Evolutionary conservation across 768 basidiomycete species (phyloP).

Genomic region (Tulasnella sp.): DNA sequence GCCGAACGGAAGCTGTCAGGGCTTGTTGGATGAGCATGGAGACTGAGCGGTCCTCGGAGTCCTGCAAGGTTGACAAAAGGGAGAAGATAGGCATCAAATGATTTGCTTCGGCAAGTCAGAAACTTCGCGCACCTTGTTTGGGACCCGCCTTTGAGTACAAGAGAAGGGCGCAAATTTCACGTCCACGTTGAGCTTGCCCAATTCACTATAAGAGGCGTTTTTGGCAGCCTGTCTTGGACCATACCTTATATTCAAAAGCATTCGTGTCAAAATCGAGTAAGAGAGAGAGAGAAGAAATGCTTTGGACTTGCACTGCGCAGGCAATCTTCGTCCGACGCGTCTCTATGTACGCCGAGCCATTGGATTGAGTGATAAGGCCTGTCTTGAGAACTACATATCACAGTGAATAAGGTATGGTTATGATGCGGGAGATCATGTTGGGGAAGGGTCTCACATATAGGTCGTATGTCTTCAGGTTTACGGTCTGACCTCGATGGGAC

Average conservation of each 20-base stretch:
- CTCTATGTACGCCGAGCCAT: constrained; percentile 96
- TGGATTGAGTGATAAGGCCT: constrained; percentile 85
- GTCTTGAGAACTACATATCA: constrained; percentile 79
- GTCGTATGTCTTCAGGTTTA: not conserved
- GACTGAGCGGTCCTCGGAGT: constrained; percentile 85
- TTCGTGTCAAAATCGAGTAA: constrained; percentile 11
- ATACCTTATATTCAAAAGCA: constrained; percentile 42
- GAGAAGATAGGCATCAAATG: not conserved
- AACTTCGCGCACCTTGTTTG: constrained; percentile 58
- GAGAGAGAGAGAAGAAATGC: constrained; percentile 7
- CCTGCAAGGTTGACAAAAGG: constrained; percentile 38
- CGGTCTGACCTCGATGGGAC: not conserved
- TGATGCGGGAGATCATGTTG: too few species aligned
- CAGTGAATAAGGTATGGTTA: too few species aligned
- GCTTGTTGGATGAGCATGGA: constrained; percentile 79
- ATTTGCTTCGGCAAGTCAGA: too few species aligned
- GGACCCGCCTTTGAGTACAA: constrained; percentile 61
- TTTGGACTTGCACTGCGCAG: constrained; percentile 74
- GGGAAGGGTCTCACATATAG: not conserved
- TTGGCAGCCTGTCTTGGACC: constrained; percentile 75
- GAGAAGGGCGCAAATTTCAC: constrained; percentile 97
- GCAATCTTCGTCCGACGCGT: constrained; percentile 85
- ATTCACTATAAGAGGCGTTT: constrained; percentile 71
- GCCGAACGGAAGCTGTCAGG: constrained; percentile 67
- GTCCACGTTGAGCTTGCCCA: constrained; percentile 84